Percentiles rank a stretch among this genome's conserved stretches.
phyloP scores from a whole-genome alignment of 495 filamentous ascomycete genomes.

The Aspergillus sclerotiicarbonarius region DNA sequence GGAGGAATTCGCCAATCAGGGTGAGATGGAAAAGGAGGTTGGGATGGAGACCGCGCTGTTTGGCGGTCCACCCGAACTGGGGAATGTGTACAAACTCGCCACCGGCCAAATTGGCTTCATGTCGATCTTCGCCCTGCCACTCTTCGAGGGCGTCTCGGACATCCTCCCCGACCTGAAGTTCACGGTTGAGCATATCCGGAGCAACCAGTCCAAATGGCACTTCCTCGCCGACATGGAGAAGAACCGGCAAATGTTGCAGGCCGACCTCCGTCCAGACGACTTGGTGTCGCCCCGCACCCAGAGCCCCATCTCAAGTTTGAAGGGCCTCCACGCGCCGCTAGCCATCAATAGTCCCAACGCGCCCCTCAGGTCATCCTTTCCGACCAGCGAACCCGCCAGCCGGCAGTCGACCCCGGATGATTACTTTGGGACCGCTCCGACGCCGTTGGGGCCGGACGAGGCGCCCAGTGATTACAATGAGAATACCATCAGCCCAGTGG shows the following conservation, averaged over 20 bases:
- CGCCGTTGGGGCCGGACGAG: slow-evolving; percentile 16
- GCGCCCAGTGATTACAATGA: slow-evolving; percentile 30
- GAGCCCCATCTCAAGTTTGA: slow-evolving; percentile 27
- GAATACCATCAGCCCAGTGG: slow-evolving; percentile 38
- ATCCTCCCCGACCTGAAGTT: slow-evolving; percentile 81
- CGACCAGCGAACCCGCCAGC: slow-evolving; percentile 7
- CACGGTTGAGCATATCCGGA: slow-evolving; percentile 72
- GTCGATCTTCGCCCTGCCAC: slow-evolving; percentile 87
- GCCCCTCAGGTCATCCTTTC: slow-evolving; percentile 8
- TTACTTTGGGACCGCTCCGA: slow-evolving; percentile 22
- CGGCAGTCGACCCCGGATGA: slow-evolving; percentile 9
- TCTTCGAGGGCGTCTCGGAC: slow-evolving; percentile 83
- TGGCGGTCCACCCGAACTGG: slow-evolving; percentile 76
- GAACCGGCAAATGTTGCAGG: slow-evolving; percentile 27
- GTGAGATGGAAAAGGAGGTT: slow-evolving; percentile 84
- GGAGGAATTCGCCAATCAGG: slow-evolving; percentile 91
- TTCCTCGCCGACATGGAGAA: slow-evolving; percentile 57
- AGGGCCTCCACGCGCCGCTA: slow-evolving; percentile 10
- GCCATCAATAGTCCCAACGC: slow-evolving; percentile 2
- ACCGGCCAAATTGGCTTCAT: slow-evolving; percentile 92
- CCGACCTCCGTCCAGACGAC: slow-evolving; percentile 23
- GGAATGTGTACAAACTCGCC: slow-evolving; percentile 76
- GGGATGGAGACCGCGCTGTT: slow-evolving; percentile 83
- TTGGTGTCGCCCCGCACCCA: slow-evolving; percentile 40
- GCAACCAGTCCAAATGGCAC: slow-evolving; percentile 74